Evolutionary conservation across 2,329 filamentous ascomycete genomes (phyloP), one percentile per base, ranked within the genome.

Genomic region (Alternaria gaisen): DNA sequence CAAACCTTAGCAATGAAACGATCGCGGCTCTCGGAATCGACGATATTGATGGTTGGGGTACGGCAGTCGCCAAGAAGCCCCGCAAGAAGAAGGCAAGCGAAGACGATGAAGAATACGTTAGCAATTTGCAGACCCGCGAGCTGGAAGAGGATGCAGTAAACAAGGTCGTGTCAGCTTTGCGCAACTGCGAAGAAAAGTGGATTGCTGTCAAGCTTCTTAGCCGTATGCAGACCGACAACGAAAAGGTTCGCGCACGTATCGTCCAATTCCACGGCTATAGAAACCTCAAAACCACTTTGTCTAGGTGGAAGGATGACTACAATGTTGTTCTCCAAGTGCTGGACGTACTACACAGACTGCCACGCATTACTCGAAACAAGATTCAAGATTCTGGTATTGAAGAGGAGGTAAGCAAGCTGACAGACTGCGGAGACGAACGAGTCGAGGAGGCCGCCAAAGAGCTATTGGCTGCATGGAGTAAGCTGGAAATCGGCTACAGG

Each of bases 101-200:
- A 75, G 93, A 97, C 65, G 94, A 97, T 71, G 93, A 97, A 75
- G 94, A 97, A 74, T 98, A 98, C 75, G 90, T 97, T 78, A 95
- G 93, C 79, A 94, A 92, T 77, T 86, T 96, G 62, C 88, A 94
- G 77, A 89, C 91, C 53, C 91, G 89, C 73, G 88, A 87, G 48
- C 86, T 97, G 61, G 89, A 93, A 67, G 92, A 95, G 72, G 88
- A 90, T 60, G 92, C 91, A 64, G 93, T 96, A 63, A 92, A 91
- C 72, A 97, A 96, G 80, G 93, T 97, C 79, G 97, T 97, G 93
- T 94, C 94, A 24, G 91, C 93, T 54, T 87, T 99, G 60, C 94
- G 97, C 88, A 94, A 97, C 79, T 97, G 93, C 85, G 97, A 97
- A 80, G 95, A 99, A 84, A 97, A 97, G 80, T 99, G 95, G 95